Conservation (phyloP, 495 filamentous ascomycete species). For the Tuber microsphaerosporum region DNA sequence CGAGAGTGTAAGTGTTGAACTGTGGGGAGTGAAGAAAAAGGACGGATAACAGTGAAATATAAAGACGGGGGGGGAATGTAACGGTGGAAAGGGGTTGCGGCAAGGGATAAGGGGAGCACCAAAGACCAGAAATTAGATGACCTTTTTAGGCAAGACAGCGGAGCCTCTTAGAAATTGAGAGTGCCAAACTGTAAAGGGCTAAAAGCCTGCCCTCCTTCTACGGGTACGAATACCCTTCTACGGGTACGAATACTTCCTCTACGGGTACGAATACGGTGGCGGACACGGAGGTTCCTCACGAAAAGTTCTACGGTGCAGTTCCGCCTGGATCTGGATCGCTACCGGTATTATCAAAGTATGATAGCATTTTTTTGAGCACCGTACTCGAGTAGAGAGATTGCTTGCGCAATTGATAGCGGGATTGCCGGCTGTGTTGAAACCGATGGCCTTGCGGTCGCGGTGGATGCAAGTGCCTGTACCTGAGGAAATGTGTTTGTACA, state of each 20-base stretch:
- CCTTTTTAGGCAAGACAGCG: not conserved
- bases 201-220: not conserved
- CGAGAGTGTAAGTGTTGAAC: slow-evolving; percentile 9
- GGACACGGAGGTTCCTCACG: too few species aligned
- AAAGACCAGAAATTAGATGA: not conserved
- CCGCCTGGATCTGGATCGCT: not conserved
- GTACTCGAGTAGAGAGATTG: not conserved
- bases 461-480: not conserved
- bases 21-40: not conserved
- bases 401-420: not conserved
- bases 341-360: not conserved
- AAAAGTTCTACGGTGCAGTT: too few species aligned
- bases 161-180: not conserved
- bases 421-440: too few species aligned
- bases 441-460: too few species aligned
- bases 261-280: not conserved
- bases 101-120: not conserved
- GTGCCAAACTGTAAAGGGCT: not conserved
- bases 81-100: slow-evolving; percentile 16
- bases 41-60: not conserved
- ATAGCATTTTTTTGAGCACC: not conserved
- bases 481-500: too few species aligned
- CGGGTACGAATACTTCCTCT: not conserved
- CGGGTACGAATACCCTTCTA: not conserved
- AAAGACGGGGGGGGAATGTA: slow-evolving; percentile 6